phyloP scores from a whole-genome alignment of 2,329 filamentous ascomycete species.

The Shiraia sp. region DNA sequence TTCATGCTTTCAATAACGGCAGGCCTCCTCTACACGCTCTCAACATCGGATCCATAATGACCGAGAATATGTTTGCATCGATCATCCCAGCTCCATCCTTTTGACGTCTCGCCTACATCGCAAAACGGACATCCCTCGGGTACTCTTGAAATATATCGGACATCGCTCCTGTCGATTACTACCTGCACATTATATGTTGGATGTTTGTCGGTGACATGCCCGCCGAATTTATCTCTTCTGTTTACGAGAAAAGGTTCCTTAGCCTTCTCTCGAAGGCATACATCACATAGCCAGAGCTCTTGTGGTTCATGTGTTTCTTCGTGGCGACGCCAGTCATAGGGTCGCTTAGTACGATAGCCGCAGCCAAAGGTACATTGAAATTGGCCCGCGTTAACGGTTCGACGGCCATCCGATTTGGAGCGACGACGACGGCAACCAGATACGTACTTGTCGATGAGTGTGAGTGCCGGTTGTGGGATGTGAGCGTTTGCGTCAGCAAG shows the following conservation, averaged over 20 bases:
- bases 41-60: conserved; percentile 23
- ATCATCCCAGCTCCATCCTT: conserved; percentile 21
- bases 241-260: conserved; percentile 22
- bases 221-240: conserved; percentile 29
- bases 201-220: conserved; percentile 22
- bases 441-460: conserved; percentile 23
- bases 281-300: conserved; percentile 26
- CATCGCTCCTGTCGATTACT: conserved; percentile 17
- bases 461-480: conserved; percentile 12
- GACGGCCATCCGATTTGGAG: conserved; percentile 22
- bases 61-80: conserved; percentile 23
- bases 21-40: conserved; percentile 3
- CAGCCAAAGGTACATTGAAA: conserved; percentile 28
- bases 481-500: conserved; percentile 16
- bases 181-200: conserved; percentile 9
- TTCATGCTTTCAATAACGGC: not conserved
- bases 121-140: conserved; percentile 19
- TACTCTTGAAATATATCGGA: conserved; percentile 16
- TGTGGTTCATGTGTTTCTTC: conserved; percentile 35
- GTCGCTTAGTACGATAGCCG: conserved; percentile 27
- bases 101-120: not conserved
- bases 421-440: conserved; percentile 16
- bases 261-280: conserved; percentile 12
- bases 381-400: conserved; percentile 24
- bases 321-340: conserved; percentile 32